phyloP scores from a whole-genome alignment of 805 yeast genomes.

The Kodamaea kaohsiungensis region DNA sequence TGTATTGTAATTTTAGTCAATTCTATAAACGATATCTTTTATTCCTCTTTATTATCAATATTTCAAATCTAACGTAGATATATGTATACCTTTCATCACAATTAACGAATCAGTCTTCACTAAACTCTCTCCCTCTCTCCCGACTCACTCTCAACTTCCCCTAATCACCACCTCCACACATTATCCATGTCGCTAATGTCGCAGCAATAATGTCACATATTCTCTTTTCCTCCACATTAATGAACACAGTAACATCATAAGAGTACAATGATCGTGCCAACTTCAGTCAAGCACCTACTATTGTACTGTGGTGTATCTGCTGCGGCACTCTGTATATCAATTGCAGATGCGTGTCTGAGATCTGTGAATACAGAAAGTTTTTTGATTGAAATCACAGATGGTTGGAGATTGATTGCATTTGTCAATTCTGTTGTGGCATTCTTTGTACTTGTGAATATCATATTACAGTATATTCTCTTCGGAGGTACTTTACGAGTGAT shows the following conservation, averaged over 20 bases:
- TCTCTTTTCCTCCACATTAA: neutral
- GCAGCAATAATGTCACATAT: neutral
- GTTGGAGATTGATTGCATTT: slow-evolving; percentile 27
- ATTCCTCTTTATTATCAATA: no score
- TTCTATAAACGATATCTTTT: no score
- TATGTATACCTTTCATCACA: no score
- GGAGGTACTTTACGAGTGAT: slow-evolving; percentile 76
- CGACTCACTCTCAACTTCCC: no score
- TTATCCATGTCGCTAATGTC: neutral
- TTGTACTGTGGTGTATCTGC: slow-evolving; percentile 2
- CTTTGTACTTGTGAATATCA: slow-evolving; percentile 6
- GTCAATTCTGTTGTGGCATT: slow-evolving; percentile 26
- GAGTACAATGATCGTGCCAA: neutral
- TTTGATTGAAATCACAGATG: slow-evolving; percentile 31
- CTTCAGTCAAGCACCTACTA: neutral
- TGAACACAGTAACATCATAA: neutral
- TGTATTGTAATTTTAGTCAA: no score
- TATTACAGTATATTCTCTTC: slow-evolving; percentile 13
- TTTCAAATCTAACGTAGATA: no score
- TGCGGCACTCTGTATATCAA: neutral
- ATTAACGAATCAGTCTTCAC: no score
- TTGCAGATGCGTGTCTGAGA: neutral
- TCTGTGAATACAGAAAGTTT: slow-evolving; percentile 26
- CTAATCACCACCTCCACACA: neutral
- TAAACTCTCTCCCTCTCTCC: no score